Evolutionary conservation across 345 rosid species (phyloP).

Genomic region (Dovyalis caffra): DNA sequence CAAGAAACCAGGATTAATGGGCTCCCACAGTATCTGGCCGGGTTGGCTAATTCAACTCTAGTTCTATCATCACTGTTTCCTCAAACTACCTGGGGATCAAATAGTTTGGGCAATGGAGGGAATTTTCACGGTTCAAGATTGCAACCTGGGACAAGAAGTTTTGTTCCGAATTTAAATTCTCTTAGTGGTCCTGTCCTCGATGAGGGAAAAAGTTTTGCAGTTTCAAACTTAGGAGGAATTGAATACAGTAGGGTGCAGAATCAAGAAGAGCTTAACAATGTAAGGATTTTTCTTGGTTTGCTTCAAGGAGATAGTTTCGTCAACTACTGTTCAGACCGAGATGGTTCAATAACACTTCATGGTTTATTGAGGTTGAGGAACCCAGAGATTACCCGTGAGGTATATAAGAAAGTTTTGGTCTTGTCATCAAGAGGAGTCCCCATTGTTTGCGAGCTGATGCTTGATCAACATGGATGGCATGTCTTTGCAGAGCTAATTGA

Average conservation of each 20-base stretch:
- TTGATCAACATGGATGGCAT: constrained; percentile 12
- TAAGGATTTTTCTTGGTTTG: neutral
- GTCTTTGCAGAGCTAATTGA: constrained; percentile 25
- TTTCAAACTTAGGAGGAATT: neutral
- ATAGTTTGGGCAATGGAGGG: neutral
- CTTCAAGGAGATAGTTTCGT: no score
- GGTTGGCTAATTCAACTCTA: neutral
- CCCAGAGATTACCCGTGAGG: neutral
- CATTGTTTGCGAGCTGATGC: constrained; percentile 10
- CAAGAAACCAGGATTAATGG: neutral
- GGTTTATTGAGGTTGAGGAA: neutral
- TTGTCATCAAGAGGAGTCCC: neutral
- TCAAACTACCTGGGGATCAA: neutral
- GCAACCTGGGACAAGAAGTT: neutral
- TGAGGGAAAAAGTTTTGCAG: neutral
- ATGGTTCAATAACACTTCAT: constrained; percentile 17
- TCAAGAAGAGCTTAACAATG: neutral
- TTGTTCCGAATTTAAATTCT: neutral
- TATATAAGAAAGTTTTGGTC: neutral
- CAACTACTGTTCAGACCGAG: neutral
- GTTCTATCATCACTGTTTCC: neutral
- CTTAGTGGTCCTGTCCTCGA: neutral
- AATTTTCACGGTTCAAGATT: neutral
- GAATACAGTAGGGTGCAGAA: neutral
- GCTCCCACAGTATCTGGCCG: neutral